Evolutionary conservation across 1,139 yeast species (phyloP), one percentile per base, ranked within the genome.

Genomic region (Debaryomycetaceae sp.): DNA sequence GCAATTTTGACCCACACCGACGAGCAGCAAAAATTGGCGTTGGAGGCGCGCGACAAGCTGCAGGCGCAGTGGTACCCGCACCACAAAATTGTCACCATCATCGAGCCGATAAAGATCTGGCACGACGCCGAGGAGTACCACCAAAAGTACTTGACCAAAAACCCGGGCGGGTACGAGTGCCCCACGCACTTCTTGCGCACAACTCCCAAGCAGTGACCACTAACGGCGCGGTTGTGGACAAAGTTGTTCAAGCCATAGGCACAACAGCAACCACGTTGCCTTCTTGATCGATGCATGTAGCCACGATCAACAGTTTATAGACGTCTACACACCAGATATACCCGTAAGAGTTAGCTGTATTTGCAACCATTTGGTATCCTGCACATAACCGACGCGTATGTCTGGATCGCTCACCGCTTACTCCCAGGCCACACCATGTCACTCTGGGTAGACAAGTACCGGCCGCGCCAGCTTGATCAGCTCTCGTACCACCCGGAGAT

Each of bases 51-150:
- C 42, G 57, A 58, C 5, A 48, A 48, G 31, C 53, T 53, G 33
- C 71, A 68, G 41, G 49, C 50, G 30, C 53, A 46, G 18, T 68
- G 68, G 68, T 68, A 66, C 43, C 73, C 74, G 11, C 55, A 62
- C 37, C 58, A 65, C 38, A 42, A 48, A 25, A 52, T 58, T 13
- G 83, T 65, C 32, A 88, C 97, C 1, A 61, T 62, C 31, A 75
- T 89, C 34, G 84, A 75, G 46, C 83, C 85, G 11, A 70, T 85
- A 33, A 56, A 65, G 34, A 66, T 66, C 35, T 91, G 86, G 71
- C 80, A 80, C 63, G 96, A 89, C 50, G 97, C 97, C 13, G 98
- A 91, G 57, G 88, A 78, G 24, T 91, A 89, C 54, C 97, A 91
- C 54, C 97, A 91, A 52, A 51, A 71, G 39, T 91, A 91, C 54